Conservation (phyloP, 1,139 yeast species). For the Diutina siamensis region DNA sequence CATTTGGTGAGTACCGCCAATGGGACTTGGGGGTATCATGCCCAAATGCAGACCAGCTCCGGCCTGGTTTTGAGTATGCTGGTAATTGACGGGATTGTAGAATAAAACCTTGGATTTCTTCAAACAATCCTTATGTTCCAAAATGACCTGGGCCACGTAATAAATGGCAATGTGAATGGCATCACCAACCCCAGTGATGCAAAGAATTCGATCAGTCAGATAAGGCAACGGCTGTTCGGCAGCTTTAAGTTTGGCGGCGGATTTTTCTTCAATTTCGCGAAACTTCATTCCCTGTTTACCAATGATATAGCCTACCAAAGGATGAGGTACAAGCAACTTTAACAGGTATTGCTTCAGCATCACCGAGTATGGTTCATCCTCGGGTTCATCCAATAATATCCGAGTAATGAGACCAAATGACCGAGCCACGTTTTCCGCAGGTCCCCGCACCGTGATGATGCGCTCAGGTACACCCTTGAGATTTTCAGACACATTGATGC, state of each 20-base stretch:
- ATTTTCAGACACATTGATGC: slow-evolving; percentile 71
- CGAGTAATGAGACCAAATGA: slow-evolving; percentile 72
- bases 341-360: slow-evolving; percentile 46
- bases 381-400: slow-evolving; percentile 56
- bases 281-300: slow-evolving; percentile 71
- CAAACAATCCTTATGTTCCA: slow-evolving; percentile 45
- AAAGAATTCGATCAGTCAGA: slow-evolving; percentile 69
- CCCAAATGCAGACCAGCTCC: background rate
- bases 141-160: slow-evolving; percentile 55
- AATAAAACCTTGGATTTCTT: slow-evolving; percentile 42
- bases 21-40: background rate
- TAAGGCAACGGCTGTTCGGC: slow-evolving; percentile 66
- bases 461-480: slow-evolving; percentile 66
- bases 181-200: slow-evolving; percentile 73
- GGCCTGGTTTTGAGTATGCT: slow-evolving; percentile 12
- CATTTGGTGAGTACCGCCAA: no score
- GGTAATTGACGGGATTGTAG: slow-evolving; percentile 53
- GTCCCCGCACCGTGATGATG: slow-evolving; percentile 64
- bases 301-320: slow-evolving; percentile 70
- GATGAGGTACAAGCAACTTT: slow-evolving; percentile 65
- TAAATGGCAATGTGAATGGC: slow-evolving; percentile 79
- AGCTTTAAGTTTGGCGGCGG: slow-evolving; percentile 72
- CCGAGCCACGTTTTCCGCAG: slow-evolving; percentile 70
- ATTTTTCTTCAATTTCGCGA: slow-evolving; percentile 71
- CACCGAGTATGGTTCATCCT: slow-evolving; percentile 48